Evolutionary conservation across 2,329 filamentous ascomycete genomes (phyloP).

Genomic region (Amphichorda felina): DNA sequence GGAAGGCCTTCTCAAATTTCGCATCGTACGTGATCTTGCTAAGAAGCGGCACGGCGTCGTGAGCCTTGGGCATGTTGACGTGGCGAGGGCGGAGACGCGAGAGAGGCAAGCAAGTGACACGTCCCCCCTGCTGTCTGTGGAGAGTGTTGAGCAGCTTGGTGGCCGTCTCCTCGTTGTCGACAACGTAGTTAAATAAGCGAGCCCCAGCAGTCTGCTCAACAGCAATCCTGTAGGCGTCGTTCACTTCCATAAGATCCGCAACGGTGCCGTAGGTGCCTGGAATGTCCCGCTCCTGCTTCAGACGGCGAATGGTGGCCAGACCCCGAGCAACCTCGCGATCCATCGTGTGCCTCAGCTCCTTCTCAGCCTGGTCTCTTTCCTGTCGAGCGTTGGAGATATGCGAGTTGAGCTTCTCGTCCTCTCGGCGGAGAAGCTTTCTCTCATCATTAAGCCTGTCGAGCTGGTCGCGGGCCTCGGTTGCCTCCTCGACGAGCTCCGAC

Average conservation of each 20-base stretch:
- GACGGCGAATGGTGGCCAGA: conserved; percentile 71
- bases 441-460: conserved; percentile 75
- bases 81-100: conserved; percentile 64
- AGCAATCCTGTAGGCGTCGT: conserved; percentile 73
- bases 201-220: conserved; percentile 88
- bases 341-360: conserved; percentile 71
- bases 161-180: conserved; percentile 83
- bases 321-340: conserved; percentile 80
- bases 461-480: conserved; percentile 65
- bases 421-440: conserved; percentile 75
- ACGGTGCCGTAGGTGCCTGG: conserved; percentile 85
- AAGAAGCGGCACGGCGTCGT: conserved; percentile 78
- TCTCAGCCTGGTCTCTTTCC: conserved; percentile 68
- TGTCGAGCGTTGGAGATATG: conserved; percentile 63
- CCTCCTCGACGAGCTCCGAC: conserved; percentile 58
- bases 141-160: conserved; percentile 70
- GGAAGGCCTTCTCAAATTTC: conserved; percentile 73
- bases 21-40: conserved; percentile 73
- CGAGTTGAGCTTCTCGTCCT: conserved; percentile 77
- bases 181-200: conserved; percentile 91
- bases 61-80: conserved; percentile 69
- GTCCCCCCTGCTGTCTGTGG: conserved; percentile 67
- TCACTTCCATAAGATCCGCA: conserved; percentile 83
- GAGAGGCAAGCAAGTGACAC: conserved; percentile 90
- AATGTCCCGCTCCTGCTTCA: conserved; percentile 70